Evolutionary conservation across 768 basidiomycete genomes (phyloP), one percentile per base, ranked within the genome.

Genomic region (Peribolospora kevripleyi): DNA sequence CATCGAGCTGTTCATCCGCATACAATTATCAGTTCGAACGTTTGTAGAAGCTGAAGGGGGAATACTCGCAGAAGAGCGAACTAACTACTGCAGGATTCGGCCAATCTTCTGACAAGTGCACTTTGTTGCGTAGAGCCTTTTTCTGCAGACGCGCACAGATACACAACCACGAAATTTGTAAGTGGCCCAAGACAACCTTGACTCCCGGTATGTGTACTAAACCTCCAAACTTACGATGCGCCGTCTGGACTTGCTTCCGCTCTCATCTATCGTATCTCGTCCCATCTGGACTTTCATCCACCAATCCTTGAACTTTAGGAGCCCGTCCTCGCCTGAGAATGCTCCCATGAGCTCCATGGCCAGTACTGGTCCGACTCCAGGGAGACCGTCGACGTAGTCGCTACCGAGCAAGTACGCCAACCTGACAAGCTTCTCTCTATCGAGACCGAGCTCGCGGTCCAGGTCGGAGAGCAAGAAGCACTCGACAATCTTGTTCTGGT

Each of bases 401-500:
- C 88, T 91, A 38, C 93, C 93, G 4, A 98, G 75, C 10, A 98
- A 73, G 66, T 93, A 93, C 7, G 93, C 93, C 41, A 98, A 72
- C 41, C 81, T 76, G 54, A 97, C 76, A 47, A 97, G 76, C 11
- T 81, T 80, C 61, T 84, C 85, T 37, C 87, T 75, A 51, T 84
- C 80, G 36, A 97, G 71, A 5, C 84, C 81, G 7, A 98, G 73
- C 66, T 98, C 93, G 47, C 88, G 75, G 45, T 74, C 75, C 51
- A 97, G 74, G 65, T 98, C 93, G 5, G 76, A 68, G 2, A 78
- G 70, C 42, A 93, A 71, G 72, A 93, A 98, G 65, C 87, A 88
- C 68, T 98, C 93, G 54, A 95, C 93, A 3, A 88, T 95, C 72
- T 97, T 95, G 50, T 84, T 83, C 68, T 97, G 91, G 66, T 97